Conservation (phyloP, 441 rosid species). For the Melastoma candidum region DNA sequence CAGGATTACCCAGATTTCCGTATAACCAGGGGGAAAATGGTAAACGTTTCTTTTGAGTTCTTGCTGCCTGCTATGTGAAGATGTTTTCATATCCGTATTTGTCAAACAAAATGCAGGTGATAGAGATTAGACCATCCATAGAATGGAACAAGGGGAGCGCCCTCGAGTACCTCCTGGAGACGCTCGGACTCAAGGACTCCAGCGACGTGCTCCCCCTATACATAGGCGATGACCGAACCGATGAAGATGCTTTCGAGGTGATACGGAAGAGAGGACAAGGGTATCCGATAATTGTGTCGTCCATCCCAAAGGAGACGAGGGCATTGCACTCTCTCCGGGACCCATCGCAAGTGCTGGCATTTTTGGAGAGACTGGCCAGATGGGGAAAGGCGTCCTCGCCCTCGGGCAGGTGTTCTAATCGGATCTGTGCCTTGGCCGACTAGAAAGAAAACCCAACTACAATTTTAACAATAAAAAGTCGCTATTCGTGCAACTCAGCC, state of each 20-base stretch:
- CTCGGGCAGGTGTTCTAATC: conserved; percentile 25
- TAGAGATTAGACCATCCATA: conserved; percentile 37
- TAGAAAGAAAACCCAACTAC: neutral
- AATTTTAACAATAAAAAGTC: too few species aligned
- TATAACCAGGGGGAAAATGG: conserved; percentile 32
- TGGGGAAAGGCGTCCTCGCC: conserved; percentile 15
- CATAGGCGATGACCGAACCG: conserved; percentile 38
- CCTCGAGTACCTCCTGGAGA: conserved; percentile 32
- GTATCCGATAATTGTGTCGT: conserved; percentile 41
- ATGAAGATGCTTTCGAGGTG: conserved; percentile 46
- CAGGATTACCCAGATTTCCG: conserved; percentile 23
- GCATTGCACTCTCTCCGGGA: conserved; percentile 43
- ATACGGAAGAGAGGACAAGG: conserved; percentile 38
- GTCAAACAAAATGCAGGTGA: conserved; percentile 14
- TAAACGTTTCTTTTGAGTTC: conserved; percentile 2
- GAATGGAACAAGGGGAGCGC: conserved; percentile 48
- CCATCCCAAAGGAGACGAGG: conserved; percentile 37
- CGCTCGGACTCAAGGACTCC: conserved; percentile 27
- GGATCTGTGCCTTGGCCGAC: conserved; percentile 9
- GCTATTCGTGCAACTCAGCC: too few species aligned
- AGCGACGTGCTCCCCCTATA: conserved; percentile 30
- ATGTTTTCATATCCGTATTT: neutral
- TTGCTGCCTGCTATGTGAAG: neutral
- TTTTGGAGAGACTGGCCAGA: conserved; percentile 33
- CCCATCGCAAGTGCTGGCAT: conserved; percentile 37